Conservation (phyloP, 768 basidiomycete species). For the Mycena olivaceomarginata region DNA sequence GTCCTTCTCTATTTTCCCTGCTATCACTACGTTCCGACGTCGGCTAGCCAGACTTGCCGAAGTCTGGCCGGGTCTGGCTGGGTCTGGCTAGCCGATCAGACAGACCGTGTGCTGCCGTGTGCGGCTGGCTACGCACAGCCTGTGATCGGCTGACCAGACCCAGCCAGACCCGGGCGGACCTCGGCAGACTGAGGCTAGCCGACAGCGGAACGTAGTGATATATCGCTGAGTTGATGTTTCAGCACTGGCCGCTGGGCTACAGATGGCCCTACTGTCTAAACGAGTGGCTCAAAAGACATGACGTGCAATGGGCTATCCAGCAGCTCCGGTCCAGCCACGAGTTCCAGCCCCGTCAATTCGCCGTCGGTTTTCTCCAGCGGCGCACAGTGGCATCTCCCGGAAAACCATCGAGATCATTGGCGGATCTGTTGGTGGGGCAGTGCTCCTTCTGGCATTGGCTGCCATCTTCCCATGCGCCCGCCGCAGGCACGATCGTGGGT, state of each 20-base stretch:
- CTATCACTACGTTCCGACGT: too few relatives aligned
- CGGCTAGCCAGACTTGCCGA: too few relatives aligned
- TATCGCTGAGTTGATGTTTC: not conserved
- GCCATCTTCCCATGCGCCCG: constrained; percentile 6
- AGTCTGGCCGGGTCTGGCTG: too few relatives aligned
- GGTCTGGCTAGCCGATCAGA: too few relatives aligned
- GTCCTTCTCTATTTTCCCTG: constrained; percentile 15
- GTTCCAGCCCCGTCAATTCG: constrained; percentile 3
- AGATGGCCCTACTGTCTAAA: constrained; percentile 10
- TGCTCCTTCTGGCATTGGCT: not conserved
- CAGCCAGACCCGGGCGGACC: too few relatives aligned
- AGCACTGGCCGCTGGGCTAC: constrained; percentile 26
- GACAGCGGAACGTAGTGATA: too few relatives aligned
- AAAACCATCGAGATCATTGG: constrained; percentile 6
- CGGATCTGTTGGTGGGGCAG: constrained; percentile 6
- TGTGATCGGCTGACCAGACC: too few relatives aligned
- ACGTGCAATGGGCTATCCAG: constrained; percentile 5
- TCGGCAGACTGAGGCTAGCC: too few relatives aligned
- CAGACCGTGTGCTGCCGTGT: too few relatives aligned
- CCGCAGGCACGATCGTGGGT: constrained; percentile 1
- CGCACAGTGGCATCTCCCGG: constrained; percentile 6
- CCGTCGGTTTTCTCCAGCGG: constrained; percentile 6
- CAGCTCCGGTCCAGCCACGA: constrained; percentile 3
- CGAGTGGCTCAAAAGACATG: constrained; percentile 7
- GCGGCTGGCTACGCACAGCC: too few relatives aligned